These are phyloP conservation scores for Fusarium acutatum DNA, from an alignment of 2,329 filamentous ascomycete genomes.

Conservation along the genomic window DNA sequence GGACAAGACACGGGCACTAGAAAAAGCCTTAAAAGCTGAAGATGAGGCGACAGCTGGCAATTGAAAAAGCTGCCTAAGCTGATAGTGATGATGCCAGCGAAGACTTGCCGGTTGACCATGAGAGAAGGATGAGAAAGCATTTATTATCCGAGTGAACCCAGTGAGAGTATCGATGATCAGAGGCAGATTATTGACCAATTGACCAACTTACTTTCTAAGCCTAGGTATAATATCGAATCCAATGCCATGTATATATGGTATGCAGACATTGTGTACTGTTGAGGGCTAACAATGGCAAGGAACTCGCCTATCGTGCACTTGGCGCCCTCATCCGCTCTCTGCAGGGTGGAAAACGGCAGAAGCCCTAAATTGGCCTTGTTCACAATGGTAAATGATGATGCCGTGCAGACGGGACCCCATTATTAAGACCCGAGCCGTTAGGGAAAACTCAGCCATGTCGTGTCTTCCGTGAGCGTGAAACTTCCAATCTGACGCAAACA, in stretches of 20 bases:
- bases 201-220: background rate
- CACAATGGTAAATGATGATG: background rate
- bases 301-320: background rate
- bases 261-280: background rate
- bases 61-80: background rate
- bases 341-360: conserved; percentile 14
- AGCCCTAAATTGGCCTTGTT: conserved; percentile 19
- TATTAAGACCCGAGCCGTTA: conserved; percentile 17
- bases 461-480: background rate
- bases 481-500: conserved; percentile 17
- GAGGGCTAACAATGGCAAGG: background rate
- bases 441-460: background rate
- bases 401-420: background rate
- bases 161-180: background rate
- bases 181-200: background rate
- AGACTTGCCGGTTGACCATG: background rate
- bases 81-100: background rate
- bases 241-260: background rate
- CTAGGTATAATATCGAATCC: background rate
- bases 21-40: conserved; percentile 24
- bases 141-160: background rate
- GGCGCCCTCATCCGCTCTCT: background rate
- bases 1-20: conserved; percentile 12
- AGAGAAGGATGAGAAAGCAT: background rate
- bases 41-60: conserved; percentile 25